Base-by-base conservation (phyloP, 169 alveolate species). In the Cryptosporidium tyzzeri region DNA sequence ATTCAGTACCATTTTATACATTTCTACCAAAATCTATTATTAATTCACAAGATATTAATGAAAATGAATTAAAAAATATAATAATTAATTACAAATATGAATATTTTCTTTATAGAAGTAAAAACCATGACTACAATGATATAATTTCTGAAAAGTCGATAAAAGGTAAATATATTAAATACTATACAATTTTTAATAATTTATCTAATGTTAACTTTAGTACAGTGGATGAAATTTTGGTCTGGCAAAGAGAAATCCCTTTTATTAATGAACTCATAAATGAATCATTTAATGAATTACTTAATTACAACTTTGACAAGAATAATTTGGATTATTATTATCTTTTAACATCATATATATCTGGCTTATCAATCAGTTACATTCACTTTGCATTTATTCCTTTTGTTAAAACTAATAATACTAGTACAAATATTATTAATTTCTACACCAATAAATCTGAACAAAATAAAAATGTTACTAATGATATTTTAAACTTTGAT, bases 211-310 rank as follows among this genome's bases (percentile, higher is more conserved):
- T 80, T 10, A 80, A 80, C 26, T 80, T 44, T 44, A 80, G 69
- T 48, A 39, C 35, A 16, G 41, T 80, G 26, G 87, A 80, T 61
- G 87, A 80, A 31, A 26, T 80, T 14, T 62, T 80, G 44, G 87
- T 80, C 12, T 80, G 87, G 87, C 87, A 80, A 41, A 80, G 75
- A 39, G 87, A 80, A n/a, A 33, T 80, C 16, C 87, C 87, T 41
- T 80, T 80, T 80, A 62, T 80, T 61, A 29, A 37, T 39, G 80
- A 80, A 7, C 58, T 80, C 12, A 65, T 62, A 35, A 59, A 65
- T 39, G 87, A 80, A 80, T 80, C 87, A 10, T 65, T 37, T 23
- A 80, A 80, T 29, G 87, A 80, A 48, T 44, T 59, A 31, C 35
- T 62, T 9, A 61, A 61, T 37, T 62, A 61, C n/a, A 18, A 80